These are phyloP conservation scores for Euphorbia peplus DNA, from an alignment of 345 rosid species.

Conservation along the genomic window DNA sequence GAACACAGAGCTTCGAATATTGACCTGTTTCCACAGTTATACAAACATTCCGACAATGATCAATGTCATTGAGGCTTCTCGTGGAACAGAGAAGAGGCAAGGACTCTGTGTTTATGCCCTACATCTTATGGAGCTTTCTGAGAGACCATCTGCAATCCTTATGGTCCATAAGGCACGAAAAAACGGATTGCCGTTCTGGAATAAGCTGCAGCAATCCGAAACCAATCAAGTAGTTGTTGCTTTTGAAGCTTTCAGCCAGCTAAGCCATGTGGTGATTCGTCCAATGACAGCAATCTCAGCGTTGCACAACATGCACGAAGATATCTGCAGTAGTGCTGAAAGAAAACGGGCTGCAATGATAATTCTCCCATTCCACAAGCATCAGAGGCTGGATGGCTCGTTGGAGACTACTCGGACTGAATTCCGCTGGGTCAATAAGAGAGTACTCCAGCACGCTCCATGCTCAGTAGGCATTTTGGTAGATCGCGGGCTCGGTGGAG, in stretches of 20 bases:
- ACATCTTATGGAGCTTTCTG: constrained; percentile 91
- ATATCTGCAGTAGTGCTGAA: constrained; percentile 61
- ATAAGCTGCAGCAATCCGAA: constrained; percentile 40
- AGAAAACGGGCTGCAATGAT: constrained; percentile 55
- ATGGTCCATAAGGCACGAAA: constrained; percentile 84
- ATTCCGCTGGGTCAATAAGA: constrained; percentile 49
- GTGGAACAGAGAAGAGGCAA: constrained; percentile 60
- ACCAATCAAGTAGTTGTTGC: constrained; percentile 64
- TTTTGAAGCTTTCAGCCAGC: constrained; percentile 55
- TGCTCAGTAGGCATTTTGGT: constrained; percentile 81
- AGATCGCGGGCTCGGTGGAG: constrained; percentile 81
- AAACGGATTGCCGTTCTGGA: constrained; percentile 85
- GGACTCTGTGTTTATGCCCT: constrained; percentile 75
- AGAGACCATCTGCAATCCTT: constrained; percentile 78
- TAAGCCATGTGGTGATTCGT: constrained; percentile 30
- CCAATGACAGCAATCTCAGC: constrained; percentile 81
- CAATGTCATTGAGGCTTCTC: constrained; percentile 68
- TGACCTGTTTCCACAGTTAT: constrained; percentile 55
- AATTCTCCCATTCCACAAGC: constrained; percentile 47
- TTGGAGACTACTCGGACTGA: constrained; percentile 58
- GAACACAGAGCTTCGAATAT: constrained; percentile 44
- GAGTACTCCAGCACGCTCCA: constrained; percentile 56
- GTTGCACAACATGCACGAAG: constrained; percentile 60
- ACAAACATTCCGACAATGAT: constrained; percentile 23
- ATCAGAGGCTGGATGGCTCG: constrained; percentile 42